Percentiles rank a stretch among this genome's conserved stretches.
Evolutionary conservation across 129 eudicot species (phyloP).

Genomic region (Scalesia atractyloides): DNA sequence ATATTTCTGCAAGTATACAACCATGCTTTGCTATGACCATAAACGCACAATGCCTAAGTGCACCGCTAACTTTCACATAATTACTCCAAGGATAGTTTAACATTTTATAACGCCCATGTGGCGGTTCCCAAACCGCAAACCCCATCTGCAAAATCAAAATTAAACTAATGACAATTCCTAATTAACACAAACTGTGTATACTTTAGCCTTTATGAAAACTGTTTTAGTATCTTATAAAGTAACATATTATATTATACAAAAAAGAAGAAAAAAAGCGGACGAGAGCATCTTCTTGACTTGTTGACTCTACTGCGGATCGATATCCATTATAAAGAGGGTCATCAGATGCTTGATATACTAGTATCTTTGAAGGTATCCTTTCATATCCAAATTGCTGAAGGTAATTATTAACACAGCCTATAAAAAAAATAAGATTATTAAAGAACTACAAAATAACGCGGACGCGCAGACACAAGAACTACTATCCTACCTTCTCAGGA

Average conservation of each 20-base stretch:
- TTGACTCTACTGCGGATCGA: conserved; percentile 74
- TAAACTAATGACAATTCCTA: conserved; percentile 3
- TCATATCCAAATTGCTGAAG: conserved; percentile 62
- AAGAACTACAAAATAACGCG: neutral
- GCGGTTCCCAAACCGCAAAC: conserved; percentile 92
- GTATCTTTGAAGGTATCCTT: conserved; percentile 85
- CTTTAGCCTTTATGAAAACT: too few species aligned
- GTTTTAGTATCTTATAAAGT: neutral
- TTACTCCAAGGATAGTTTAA: conserved; percentile 75
- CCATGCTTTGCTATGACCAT: conserved; percentile 96
- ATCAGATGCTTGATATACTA: conserved; percentile 75
- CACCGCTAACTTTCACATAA: conserved; percentile 81
- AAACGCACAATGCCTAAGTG: conserved; percentile 83
- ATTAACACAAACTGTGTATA: neutral
- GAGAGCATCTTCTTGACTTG: conserved; percentile 82
- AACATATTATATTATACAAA: neutral
- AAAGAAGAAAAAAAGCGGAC: conserved; percentile 29
- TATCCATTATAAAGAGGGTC: conserved; percentile 80
- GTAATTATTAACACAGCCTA: conserved; percentile 72
- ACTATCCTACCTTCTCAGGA: conserved; percentile 70
- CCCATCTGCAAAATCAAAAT: conserved; percentile 49
- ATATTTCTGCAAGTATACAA: conserved; percentile 86
- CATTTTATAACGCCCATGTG: conserved; percentile 82
- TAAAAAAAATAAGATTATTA: neutral
- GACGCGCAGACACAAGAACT: too few species aligned